A percentile compares a stretch with the other conserved stretches of the same genome.
These are phyloP conservation scores for Saccharomycopsis sp. DNA, from an alignment of 805 yeast species.

Conservation along the genomic window DNA sequence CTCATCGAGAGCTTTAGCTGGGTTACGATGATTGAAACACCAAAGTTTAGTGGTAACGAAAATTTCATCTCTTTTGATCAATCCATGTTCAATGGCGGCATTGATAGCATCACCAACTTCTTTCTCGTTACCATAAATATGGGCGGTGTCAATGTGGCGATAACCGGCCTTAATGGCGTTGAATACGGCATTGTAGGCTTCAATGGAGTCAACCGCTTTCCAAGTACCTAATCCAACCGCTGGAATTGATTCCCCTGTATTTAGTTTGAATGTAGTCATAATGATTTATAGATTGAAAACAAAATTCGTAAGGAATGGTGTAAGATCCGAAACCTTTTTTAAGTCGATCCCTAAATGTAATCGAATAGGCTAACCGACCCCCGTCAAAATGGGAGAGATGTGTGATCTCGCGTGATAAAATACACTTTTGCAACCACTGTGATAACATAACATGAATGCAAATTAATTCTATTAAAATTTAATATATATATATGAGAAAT, in stretches of 20 bases:
- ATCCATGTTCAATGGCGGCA: conserved; percentile 28
- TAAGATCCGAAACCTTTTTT: too few relatives aligned
- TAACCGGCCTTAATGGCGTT: conserved; percentile 46
- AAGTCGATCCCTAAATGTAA: too few relatives aligned
- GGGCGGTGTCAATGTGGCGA: conserved; percentile 61
- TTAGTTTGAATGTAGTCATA: conserved; percentile 21
- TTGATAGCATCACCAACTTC: conserved; percentile 35
- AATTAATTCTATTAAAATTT: too few relatives aligned
- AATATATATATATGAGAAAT: not conserved
- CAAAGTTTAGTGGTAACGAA: conserved; percentile 61
- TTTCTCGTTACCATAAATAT: conserved; percentile 48
- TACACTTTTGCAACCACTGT: too few relatives aligned
- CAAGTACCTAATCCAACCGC: conserved; percentile 49
- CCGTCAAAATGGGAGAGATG: too few relatives aligned
- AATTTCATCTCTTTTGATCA: conserved; percentile 45
- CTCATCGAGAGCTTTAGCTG: conserved; percentile 39
- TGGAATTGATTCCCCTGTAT: conserved; percentile 27
- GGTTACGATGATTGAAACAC: conserved; percentile 33
- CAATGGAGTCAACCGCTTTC: conserved; percentile 26
- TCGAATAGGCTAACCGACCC: too few relatives aligned
- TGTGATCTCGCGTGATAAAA: too few relatives aligned
- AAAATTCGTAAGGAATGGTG: too few relatives aligned
- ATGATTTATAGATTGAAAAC: too few relatives aligned
- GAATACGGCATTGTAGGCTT: conserved; percentile 37
- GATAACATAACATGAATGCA: too few relatives aligned